Evolutionary conservation across 192 early-diverging fungal species (phyloP).

Genomic region (Coemansia sp.): DNA sequence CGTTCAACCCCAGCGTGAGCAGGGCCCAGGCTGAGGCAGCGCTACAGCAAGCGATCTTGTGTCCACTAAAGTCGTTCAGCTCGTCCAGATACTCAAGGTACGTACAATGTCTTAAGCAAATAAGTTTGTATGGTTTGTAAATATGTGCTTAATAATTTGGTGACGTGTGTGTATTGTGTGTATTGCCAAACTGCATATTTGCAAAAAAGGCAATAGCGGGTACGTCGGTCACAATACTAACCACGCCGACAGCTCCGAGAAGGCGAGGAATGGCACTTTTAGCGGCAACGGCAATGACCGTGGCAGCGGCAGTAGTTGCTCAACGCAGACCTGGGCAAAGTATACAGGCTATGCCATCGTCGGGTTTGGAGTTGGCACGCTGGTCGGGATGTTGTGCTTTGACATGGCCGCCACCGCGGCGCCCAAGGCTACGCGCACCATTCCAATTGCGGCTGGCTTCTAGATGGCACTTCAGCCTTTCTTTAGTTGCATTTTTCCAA

Average conservation of each 20-base stretch:
- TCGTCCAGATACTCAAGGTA: slow-evolving; percentile 16
- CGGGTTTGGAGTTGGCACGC: slow-evolving; percentile 49
- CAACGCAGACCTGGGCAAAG: slow-evolving; percentile 30
- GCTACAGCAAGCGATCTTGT: slow-evolving; percentile 46
- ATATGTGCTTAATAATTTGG: slow-evolving; percentile 5
- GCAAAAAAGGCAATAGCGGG: slow-evolving; percentile 1
- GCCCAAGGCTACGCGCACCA: slow-evolving; percentile 46
- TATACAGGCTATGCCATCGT: slow-evolving; percentile 52
- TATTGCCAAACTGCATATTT: slow-evolving; percentile 7
- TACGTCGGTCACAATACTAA: slow-evolving; percentile 1
- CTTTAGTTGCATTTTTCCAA: not conserved
- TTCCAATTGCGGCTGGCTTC: slow-evolving; percentile 26
- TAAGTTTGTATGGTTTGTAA: slow-evolving; percentile 5
- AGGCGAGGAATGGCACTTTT: not conserved
- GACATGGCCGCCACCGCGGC: slow-evolving; percentile 34
- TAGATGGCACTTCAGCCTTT: not conserved
- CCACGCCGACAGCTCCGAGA: slow-evolving; percentile 1
- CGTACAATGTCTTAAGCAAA: slow-evolving; percentile 1
- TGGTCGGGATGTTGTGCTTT: slow-evolving; percentile 48
- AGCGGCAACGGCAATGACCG: not conserved
- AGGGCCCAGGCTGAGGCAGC: slow-evolving; percentile 37
- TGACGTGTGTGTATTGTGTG: slow-evolving; percentile 3
- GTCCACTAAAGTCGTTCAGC: slow-evolving; percentile 22
- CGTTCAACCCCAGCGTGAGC: slow-evolving; percentile 7
- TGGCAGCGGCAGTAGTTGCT: not conserved